Base-by-base conservation (phyloP, 2,329 filamentous ascomycete species). In the Colletotrichum sp. region DNA sequence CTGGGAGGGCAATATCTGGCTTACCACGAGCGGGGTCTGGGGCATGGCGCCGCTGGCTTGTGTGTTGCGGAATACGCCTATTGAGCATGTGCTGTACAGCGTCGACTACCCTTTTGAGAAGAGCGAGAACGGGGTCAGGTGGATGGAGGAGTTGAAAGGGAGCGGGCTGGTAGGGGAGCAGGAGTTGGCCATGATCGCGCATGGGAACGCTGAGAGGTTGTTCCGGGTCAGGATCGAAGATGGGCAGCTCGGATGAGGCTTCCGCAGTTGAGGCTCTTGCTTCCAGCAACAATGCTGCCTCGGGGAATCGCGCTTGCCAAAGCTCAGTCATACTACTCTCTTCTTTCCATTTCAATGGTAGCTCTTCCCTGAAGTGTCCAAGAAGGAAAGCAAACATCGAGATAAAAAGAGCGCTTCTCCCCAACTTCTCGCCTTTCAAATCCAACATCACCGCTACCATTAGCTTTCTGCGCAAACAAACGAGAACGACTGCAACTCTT, bases 81-180 rank as follows among this genome's bases (percentile, higher is more conserved):
- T 86, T n/a, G 89, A 91, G 28, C 84, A 85, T 16, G 85, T 92
- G 2, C 71, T 92, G 79, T 92, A 89, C 79, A 91, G 88, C 76
- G 88, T 91, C 12, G 90, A 92, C 78, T 92, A 91, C 78, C 91
- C 90, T 0, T 91, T 92, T 66, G 85, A 86, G 59, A 83, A 83
- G 65, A 90, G 88, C 75, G 86, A 88, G 73, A 86, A 87, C 16
- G 90, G 90, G 0, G 80, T 84, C 32, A 82, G 82, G 10, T 90
- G 89, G 78, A 82, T 92, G 69, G 79, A 85, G 66, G 87, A 89
- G 75, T 80, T 92, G 57, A 83, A 85, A 72, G 80, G 84, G 60
- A 90, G 89, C 77, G 88, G 87, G 0, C 79, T 92, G 78, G 84
- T 92, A 36, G 86, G 80, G 1, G 81, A 84, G 34, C 86, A 89